Conservation (phyloP, 306 rosid genomes). For the Prunus mongolica region DNA sequence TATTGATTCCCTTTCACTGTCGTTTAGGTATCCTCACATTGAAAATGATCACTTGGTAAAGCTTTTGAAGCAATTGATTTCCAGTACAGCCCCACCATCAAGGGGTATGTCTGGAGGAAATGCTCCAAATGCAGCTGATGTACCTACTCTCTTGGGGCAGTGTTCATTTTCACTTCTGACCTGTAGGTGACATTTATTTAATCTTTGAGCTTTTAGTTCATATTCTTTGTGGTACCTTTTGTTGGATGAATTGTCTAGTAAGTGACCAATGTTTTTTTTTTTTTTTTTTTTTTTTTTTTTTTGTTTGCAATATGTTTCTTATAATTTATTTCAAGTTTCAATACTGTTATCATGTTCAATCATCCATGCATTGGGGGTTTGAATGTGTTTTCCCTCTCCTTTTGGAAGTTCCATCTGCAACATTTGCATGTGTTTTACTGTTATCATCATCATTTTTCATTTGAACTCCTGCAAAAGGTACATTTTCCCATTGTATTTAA, state of each 20-base stretch:
- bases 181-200: conserved; percentile 52
- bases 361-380: not conserved
- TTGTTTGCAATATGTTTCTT: not conserved
- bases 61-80: conserved; percentile 86
- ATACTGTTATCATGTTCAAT: not conserved
- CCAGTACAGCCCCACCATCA: conserved; percentile 51
- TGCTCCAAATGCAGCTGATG: conserved; percentile 92
- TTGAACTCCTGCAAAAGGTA: conserved; percentile 1
- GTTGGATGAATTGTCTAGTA: not conserved
- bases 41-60: conserved; percentile 86
- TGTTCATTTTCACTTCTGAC: conserved; percentile 86
- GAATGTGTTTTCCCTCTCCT: not conserved
- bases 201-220: conserved; percentile 2
- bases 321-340: not conserved
- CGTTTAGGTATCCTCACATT: conserved; percentile 77
- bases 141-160: conserved; percentile 87
- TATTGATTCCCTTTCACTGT: conserved; percentile 27
- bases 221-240: not conserved
- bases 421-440: conserved; percentile 1
- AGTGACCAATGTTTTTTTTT: not conserved
- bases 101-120: conserved; percentile 48
- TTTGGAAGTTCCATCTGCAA: conserved; percentile 7
- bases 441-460: not conserved
- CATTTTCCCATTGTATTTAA: conserved; percentile 5
- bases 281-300: not conserved